phyloP scores from a whole-genome alignment of 345 rosid genomes.

The Eucalyptus pauciflora region DNA sequence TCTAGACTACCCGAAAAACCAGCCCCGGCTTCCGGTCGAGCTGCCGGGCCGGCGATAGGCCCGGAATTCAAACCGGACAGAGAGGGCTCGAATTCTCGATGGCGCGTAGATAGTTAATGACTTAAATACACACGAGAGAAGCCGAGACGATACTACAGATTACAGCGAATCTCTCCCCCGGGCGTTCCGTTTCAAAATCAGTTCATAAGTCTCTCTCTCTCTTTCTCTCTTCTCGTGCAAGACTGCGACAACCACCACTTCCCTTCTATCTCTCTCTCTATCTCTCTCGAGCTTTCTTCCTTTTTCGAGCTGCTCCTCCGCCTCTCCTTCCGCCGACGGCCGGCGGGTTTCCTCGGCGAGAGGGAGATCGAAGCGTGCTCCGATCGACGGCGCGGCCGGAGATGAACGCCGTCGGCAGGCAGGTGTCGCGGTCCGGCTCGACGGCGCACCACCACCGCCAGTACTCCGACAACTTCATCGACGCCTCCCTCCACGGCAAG shows the following conservation, averaged over 20 bases:
- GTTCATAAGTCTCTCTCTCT: not conserved
- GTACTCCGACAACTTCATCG: conserved; percentile 36
- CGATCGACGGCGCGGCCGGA: not conserved
- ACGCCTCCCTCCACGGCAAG: conserved; percentile 12
- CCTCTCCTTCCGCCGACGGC: not conserved
- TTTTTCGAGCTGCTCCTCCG: not conserved
- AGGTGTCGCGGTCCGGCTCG: conserved; percentile 28
- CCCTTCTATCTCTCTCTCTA: not conserved
- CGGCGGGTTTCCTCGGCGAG: not conserved
- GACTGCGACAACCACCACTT: not conserved
- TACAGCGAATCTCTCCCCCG: not conserved
- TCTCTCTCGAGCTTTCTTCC: not conserved
- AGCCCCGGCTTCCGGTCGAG: rapidly evolving
- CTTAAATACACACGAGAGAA: not conserved
- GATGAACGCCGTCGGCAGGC: conserved; percentile 32
- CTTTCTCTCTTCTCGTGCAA: not conserved
- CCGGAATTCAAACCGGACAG: not conserved
- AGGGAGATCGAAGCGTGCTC: not conserved
- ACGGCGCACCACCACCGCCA: conserved; percentile 38
- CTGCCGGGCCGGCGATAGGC: not conserved
- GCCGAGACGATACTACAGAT: not conserved
- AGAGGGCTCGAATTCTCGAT: not conserved
- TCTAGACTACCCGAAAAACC: no score
- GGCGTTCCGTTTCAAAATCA: not conserved
- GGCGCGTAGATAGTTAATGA: not conserved